phyloP scores from a whole-genome alignment of 208 protist genomes.

The Sergeia podlipaevii region DNA sequence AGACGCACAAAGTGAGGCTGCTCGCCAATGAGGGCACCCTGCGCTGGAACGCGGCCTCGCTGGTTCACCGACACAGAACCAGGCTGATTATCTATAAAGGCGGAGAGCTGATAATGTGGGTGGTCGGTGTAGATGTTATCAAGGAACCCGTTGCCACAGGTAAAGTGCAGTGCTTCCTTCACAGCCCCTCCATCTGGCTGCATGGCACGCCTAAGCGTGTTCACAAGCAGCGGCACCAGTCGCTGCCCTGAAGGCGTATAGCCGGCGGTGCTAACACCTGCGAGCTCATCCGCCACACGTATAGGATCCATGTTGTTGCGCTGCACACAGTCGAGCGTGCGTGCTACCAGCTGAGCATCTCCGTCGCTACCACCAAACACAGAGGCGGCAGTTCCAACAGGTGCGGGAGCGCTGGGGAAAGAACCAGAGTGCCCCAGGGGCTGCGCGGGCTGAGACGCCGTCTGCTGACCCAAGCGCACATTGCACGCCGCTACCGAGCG shows the following conservation, averaged over 20 bases:
- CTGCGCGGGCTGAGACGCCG: not conserved
- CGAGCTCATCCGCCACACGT: slow-evolving; percentile 40
- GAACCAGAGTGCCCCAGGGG: not conserved
- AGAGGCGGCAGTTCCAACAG: not conserved
- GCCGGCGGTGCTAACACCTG: slow-evolving; percentile 9
- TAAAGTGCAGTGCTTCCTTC: slow-evolving; percentile 52
- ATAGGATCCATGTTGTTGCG: slow-evolving; percentile 36
- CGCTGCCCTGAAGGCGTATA: slow-evolving; percentile 42
- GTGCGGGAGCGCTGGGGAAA: slow-evolving; percentile 1
- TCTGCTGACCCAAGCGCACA: slow-evolving; percentile 21
- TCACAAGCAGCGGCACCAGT: slow-evolving; percentile 47
- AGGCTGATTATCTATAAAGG: slow-evolving; percentile 48
- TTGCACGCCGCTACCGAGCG: slow-evolving; percentile 33
- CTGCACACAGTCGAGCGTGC: slow-evolving; percentile 64
- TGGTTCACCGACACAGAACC: slow-evolving; percentile 40
- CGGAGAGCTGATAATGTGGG: slow-evolving; percentile 47
- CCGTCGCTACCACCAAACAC: slow-evolving; percentile 10
- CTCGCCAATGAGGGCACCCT: slow-evolving; percentile 11
- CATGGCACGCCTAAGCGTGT: slow-evolving; percentile 31
- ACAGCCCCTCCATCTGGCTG: not conserved
- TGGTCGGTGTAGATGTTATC: slow-evolving; percentile 59
- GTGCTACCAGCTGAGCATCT: slow-evolving; percentile 50
- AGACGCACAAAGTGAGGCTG: slow-evolving; percentile 56
- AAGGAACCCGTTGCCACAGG: slow-evolving; percentile 48
- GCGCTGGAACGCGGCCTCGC: slow-evolving; percentile 55